Evolutionary conservation across 805 yeast genomes (phyloP), one percentile per base, ranked within the genome.

Genomic region (Diddensiella caesifluorescens): DNA sequence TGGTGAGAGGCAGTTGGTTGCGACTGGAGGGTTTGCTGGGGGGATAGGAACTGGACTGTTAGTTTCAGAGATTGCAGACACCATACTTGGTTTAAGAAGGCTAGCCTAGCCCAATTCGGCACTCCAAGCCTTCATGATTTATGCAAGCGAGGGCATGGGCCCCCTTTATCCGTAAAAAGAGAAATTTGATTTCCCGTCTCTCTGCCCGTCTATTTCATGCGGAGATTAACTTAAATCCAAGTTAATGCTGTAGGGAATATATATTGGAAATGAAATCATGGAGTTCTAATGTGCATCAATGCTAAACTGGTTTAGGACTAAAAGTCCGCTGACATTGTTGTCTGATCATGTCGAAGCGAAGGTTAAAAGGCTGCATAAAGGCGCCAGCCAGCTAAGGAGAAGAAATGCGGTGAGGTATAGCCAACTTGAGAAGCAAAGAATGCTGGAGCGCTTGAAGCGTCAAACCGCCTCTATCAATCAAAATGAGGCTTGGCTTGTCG

Each of bases 341-440:
- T 23, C 33, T 13, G 39, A 22, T n/a, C 23, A 9, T 9, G 9
- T 22, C 35, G 12, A 9, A 13, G 23, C 10, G 7, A 35, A 9
- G 7, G 16, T 15, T 9, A 22, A 23, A n/a, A 12, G 7, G 32
- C 19, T 12, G 6, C 10, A 7, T 20, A 12, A 6, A 6, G 23
- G 5, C 16, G 26, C 12, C n/a, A 22, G 39, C 26, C 36, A 35
- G 39, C 32, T 35, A 7, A 12, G 36, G n/a, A 34, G 39, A 12
- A 19, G 39, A 23, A 35, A 35, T 35, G 39, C 39, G 9, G 36
- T 35, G 16, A 35, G 23, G 16, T 35, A 35, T 19, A 21, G 21
- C 32, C 10, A 16, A 6, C 16, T 18, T 5, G 23, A 20, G 39
- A 13, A 34, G 5, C 26, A 10, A 12, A 9, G 32, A 9, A 19